phyloP scores from a whole-genome alignment of 83 land plant species.

The Picea abies region DNA sequence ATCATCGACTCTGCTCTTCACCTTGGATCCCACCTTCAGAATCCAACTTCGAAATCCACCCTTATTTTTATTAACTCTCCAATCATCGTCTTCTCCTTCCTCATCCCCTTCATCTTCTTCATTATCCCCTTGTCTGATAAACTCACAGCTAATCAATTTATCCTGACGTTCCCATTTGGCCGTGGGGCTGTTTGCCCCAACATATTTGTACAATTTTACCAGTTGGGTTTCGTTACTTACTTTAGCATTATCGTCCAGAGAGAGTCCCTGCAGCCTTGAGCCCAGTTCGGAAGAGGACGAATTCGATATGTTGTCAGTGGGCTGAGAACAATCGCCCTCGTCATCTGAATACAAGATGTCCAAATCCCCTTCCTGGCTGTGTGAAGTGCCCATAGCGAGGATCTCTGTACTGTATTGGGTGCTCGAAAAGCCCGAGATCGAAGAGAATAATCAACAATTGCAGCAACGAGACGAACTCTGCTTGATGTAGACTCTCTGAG shows the following conservation, averaged over 20 bases:
- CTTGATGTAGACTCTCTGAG: too few relatives aligned
- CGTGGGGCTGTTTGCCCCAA: conserved; percentile 64
- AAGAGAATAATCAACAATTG: too few relatives aligned
- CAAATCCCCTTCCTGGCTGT: conserved; percentile 25
- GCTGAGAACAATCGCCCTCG: conserved; percentile 3
- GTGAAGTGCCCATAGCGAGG: conserved; percentile 26
- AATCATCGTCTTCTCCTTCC: conserved; percentile 44
- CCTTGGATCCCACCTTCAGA: conserved; percentile 63
- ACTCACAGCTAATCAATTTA: conserved; percentile 60
- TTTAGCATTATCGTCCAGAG: neutral
- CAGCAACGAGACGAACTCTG: too few relatives aligned
- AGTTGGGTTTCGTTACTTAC: conserved; percentile 59
- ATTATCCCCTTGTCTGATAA: conserved; percentile 36
- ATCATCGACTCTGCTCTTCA: conserved; percentile 52
- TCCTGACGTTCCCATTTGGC: conserved; percentile 80
- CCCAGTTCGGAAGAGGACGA: neutral
- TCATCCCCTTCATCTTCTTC: conserved; percentile 24
- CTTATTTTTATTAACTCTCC: conserved; percentile 27
- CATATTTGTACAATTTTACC: conserved; percentile 78
- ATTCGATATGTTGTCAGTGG: neutral
- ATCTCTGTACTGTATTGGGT: too few relatives aligned
- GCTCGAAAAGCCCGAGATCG: too few relatives aligned
- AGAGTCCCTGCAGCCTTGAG: neutral
- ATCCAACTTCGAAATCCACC: conserved; percentile 35
- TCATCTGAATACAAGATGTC: conserved; percentile 11